A percentile compares a stretch with the other conserved stretches of the same genome.
Evolutionary conservation across 2,329 filamentous ascomycete genomes (phyloP).

Genomic region (Microthyrium microscopicum): DNA sequence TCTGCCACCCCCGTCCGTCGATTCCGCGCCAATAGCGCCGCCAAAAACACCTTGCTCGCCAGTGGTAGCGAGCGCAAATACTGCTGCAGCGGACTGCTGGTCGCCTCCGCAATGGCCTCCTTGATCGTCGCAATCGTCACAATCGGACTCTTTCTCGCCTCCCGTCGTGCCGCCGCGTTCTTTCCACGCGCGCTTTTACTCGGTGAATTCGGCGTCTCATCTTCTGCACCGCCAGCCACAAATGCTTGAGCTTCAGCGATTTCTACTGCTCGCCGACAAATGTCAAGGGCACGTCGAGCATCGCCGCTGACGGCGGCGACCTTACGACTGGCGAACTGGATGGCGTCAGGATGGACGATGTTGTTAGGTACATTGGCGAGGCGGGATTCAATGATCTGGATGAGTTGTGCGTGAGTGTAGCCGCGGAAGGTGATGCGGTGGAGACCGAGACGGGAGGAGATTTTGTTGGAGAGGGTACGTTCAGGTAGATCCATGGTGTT

Average conservation of each 20-base stretch:
- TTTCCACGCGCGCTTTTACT: conserved; percentile 35
- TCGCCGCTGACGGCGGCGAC: conserved; percentile 94
- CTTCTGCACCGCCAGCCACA: conserved; percentile 13
- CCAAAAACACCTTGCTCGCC: conserved; percentile 68
- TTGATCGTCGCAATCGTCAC: conserved; percentile 92
- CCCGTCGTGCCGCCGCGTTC: conserved; percentile 15
- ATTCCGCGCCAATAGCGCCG: conserved; percentile 61
- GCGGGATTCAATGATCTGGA: conserved; percentile 93
- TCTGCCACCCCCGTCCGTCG: conserved; percentile 74
- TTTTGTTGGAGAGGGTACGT: conserved; percentile 93
- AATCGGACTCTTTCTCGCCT: too few species aligned
- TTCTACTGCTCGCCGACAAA: conserved; percentile 88
- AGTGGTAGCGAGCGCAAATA: conserved; percentile 71
- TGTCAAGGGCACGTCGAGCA: conserved; percentile 79
- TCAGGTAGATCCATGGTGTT: conserved; percentile 99
- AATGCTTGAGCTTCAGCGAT: conserved; percentile 64
- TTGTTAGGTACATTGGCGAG: conserved; percentile 75
- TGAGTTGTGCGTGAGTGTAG: conserved; percentile 92
- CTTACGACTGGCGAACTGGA: conserved; percentile 92
- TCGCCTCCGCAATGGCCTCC: conserved; percentile 87
- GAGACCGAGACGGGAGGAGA: conserved; percentile 68
- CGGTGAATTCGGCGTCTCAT: conserved; percentile 38
- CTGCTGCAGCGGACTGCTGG: conserved; percentile 79
- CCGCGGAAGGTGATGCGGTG: conserved; percentile 94
- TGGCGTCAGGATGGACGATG: conserved; percentile 80